phyloP scores from a whole-genome alignment of 345 rosid species.

The Camelina sativa region DNA sequence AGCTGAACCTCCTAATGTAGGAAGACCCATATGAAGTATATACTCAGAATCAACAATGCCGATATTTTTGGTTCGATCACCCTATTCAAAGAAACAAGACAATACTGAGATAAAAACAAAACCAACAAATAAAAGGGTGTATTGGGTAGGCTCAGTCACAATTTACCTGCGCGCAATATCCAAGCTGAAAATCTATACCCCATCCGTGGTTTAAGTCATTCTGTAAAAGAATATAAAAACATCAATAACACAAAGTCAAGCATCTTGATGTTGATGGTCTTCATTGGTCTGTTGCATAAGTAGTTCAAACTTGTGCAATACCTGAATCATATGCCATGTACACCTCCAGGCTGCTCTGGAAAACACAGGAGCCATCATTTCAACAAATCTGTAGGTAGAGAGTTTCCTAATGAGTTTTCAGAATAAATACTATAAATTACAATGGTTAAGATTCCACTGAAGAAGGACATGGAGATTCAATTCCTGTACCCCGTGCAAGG shows the following conservation, averaged over 20 bases:
- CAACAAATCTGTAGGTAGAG: conserved; percentile 63
- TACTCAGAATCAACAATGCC: conserved; percentile 86
- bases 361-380: conserved; percentile 94
- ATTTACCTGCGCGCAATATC: conserved; percentile 79
- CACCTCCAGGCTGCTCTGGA: conserved; percentile 84
- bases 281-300: conserved; percentile 13
- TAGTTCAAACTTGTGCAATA: conserved; percentile 24
- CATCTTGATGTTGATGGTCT: not conserved
- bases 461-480: not conserved
- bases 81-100: conserved; percentile 52
- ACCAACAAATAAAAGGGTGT: not conserved
- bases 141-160: conserved; percentile 6
- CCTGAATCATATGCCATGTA: conserved; percentile 89
- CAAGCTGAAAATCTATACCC: conserved; percentile 81
- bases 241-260: not conserved
- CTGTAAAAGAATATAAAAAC: conserved; percentile 41
- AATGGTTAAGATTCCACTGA: not conserved
- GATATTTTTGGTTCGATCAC: conserved; percentile 65
- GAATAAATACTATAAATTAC: not conserved
- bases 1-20: conserved; percentile 66
- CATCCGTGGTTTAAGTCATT: conserved; percentile 78
- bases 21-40: conserved; percentile 63
- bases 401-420: conserved; percentile 2
- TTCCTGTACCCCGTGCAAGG: conserved; percentile 63
- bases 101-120: conserved; percentile 4